Percentiles rank a stretch among this genome's conserved stretches.
These are phyloP conservation scores for Globisporangium solare DNA, from an alignment of 352 stramenopile genomes.

Conservation along the genomic window DNA sequence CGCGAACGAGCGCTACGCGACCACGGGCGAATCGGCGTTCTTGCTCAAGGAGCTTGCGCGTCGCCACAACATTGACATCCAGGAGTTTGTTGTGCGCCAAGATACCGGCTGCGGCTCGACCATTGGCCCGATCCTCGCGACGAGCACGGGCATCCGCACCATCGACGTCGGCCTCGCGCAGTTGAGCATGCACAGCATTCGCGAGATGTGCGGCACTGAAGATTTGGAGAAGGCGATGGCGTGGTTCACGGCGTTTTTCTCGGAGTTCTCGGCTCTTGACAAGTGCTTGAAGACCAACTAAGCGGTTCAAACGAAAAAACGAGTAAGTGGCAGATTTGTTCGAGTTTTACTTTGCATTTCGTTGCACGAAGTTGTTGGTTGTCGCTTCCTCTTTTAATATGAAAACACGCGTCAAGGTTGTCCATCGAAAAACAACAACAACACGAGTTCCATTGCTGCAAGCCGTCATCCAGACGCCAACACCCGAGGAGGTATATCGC, in stretches of 20 bases:
- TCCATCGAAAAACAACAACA: too few species aligned
- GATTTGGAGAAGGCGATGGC: constrained; percentile 79
- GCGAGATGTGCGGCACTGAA: constrained; percentile 93
- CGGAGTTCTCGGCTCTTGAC: constrained; percentile 89
- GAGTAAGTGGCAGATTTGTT: too few species aligned
- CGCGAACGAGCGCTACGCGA: constrained; percentile 97
- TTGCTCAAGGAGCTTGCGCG: constrained; percentile 90
- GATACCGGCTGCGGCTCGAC: constrained; percentile 96
- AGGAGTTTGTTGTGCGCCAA: constrained; percentile 97
- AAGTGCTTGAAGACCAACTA: constrained; percentile 73
- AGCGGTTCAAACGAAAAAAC: background rate
- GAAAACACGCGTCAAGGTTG: too few species aligned
- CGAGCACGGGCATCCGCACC: constrained; percentile 93
- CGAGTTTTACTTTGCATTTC: too few species aligned
- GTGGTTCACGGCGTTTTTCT: constrained; percentile 93
- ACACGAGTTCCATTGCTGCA: too few species aligned
- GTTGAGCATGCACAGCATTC: constrained; percentile 97
- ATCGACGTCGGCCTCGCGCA: constrained; percentile 97
- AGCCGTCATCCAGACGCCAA: too few species aligned
- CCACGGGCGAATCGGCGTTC: constrained; percentile 90
- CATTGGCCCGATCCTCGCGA: constrained; percentile 96
- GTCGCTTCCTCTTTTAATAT: too few species aligned
- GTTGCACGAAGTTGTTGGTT: too few species aligned
- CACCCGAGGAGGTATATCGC: too few species aligned
- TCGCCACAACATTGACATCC: constrained; percentile 79